Conservation (phyloP, 1,139 yeast species). For the Taphrina populina region DNA sequence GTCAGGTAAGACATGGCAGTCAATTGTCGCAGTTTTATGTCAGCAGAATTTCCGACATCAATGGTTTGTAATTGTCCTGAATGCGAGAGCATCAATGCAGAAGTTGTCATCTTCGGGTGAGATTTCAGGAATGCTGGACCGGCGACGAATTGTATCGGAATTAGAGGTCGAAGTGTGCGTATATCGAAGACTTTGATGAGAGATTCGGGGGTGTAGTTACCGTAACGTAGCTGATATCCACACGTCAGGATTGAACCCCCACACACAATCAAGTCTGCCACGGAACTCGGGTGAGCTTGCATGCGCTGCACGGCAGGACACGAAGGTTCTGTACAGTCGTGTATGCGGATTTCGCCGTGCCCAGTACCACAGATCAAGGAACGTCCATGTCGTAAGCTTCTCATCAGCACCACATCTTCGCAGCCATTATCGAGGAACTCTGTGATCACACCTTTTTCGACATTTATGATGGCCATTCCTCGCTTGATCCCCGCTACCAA, state of each 20-base stretch:
- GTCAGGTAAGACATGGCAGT: constrained; percentile 51
- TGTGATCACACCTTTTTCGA: constrained; percentile 53
- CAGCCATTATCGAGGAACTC: constrained; percentile 42
- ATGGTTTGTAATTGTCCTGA: constrained; percentile 82
- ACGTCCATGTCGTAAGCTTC: constrained; percentile 69
- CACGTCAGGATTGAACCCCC: constrained; percentile 79
- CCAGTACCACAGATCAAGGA: constrained; percentile 75
- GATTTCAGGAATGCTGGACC: constrained; percentile 83
- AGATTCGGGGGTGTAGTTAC: constrained; percentile 58
- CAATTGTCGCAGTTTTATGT: constrained; percentile 45
- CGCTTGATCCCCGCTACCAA: constrained; percentile 53
- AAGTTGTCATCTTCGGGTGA: constrained; percentile 84
- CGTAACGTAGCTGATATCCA: constrained; percentile 49
- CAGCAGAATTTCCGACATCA: constrained; percentile 76
- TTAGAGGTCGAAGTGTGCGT: constrained; percentile 65
- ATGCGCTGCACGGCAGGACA: constrained; percentile 56
- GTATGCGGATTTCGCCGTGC: constrained; percentile 47
- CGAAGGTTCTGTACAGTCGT: constrained; percentile 16
- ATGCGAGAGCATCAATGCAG: constrained; percentile 69
- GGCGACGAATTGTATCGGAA: constrained; percentile 84
- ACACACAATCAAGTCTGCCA: constrained; percentile 74
- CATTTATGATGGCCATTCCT: constrained; percentile 59
- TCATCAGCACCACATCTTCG: constrained; percentile 51
- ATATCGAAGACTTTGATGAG: constrained; percentile 80
- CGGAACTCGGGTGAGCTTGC: constrained; percentile 69